Conservation (phyloP, 1,139 yeast species). For the Waltiozyma sp. region DNA sequence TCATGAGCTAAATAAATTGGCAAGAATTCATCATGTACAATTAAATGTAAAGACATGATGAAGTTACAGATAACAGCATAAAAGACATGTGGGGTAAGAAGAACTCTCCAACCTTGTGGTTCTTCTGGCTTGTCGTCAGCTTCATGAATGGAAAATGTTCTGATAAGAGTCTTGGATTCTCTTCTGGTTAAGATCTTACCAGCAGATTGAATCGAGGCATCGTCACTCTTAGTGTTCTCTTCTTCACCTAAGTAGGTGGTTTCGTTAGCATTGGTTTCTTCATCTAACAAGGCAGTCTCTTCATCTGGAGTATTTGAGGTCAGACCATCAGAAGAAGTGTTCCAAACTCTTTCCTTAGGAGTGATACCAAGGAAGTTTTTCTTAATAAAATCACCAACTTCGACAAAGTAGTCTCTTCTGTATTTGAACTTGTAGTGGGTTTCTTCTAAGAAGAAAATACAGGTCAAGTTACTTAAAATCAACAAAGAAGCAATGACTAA, state of each 20-base stretch:
- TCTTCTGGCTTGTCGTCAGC: constrained; percentile 19
- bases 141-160: constrained; percentile 30
- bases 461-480: constrained; percentile 15
- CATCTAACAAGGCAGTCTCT: constrained; percentile 5
- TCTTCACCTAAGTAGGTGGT: neutral
- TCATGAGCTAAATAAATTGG: constrained; percentile 48
- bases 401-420: constrained; percentile 40
- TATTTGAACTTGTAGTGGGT: constrained; percentile 36
- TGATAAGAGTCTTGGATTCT: constrained; percentile 28
- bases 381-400: constrained; percentile 37
- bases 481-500: constrained; percentile 38
- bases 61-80: constrained; percentile 32
- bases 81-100: constrained; percentile 16
- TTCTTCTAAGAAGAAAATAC: constrained; percentile 50
- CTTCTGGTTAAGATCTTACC: constrained; percentile 26
- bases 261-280: constrained; percentile 2
- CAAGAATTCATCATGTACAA: constrained; percentile 44
- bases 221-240: constrained; percentile 5
- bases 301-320: constrained; percentile 2
- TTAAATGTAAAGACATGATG: constrained; percentile 35
- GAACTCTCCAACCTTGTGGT: constrained; percentile 19
- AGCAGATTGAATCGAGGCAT: constrained; percentile 19
- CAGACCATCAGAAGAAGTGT: constrained; percentile 1
- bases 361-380: constrained; percentile 23
- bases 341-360: constrained; percentile 29